Evolutionary conservation across 2,329 filamentous ascomycete species (phyloP).

Genomic region (Hymenoscyphus albidus): DNA sequence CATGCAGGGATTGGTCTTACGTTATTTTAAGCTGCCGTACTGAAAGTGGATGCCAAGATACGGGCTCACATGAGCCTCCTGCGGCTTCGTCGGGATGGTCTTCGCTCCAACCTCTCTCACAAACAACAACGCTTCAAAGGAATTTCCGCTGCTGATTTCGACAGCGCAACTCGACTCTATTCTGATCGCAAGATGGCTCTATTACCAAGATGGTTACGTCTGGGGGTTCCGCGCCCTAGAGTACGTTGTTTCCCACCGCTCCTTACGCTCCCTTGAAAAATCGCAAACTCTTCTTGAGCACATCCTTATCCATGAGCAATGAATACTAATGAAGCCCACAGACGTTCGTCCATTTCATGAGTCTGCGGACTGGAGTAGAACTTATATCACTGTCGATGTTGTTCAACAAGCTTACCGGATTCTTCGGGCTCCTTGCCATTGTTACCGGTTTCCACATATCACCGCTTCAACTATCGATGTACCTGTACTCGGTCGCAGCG

Average conservation of each 20-base stretch:
- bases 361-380: slow-evolving; percentile 80
- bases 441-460: slow-evolving; percentile 83
- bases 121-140: slow-evolving; percentile 7
- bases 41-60: not conserved
- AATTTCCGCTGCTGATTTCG: not conserved
- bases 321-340: slow-evolving; percentile 38
- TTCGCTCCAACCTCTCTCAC: not conserved
- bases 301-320: not conserved
- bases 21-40: too few relatives aligned
- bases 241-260: slow-evolving; percentile 23
- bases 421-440: slow-evolving; percentile 86
- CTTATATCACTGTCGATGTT: slow-evolving; percentile 78
- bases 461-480: slow-evolving; percentile 81
- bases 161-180: not conserved
- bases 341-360: slow-evolving; percentile 83
- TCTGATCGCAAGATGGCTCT: slow-evolving; percentile 26
- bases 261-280: not conserved
- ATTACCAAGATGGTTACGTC: slow-evolving; percentile 30
- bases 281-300: slow-evolving; percentile 1
- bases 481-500: slow-evolving; percentile 76
- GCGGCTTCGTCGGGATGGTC: slow-evolving; percentile 1
- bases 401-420: slow-evolving; percentile 87
- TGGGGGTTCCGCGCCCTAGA: slow-evolving; percentile 32
- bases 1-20: too few relatives aligned
- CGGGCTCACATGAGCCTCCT: not conserved